Percentiles rank a stretch among this genome's conserved stretches.
These are phyloP conservation scores for Camelina neglecta DNA, from an alignment of 345 rosid species.

Conservation along the genomic window DNA sequence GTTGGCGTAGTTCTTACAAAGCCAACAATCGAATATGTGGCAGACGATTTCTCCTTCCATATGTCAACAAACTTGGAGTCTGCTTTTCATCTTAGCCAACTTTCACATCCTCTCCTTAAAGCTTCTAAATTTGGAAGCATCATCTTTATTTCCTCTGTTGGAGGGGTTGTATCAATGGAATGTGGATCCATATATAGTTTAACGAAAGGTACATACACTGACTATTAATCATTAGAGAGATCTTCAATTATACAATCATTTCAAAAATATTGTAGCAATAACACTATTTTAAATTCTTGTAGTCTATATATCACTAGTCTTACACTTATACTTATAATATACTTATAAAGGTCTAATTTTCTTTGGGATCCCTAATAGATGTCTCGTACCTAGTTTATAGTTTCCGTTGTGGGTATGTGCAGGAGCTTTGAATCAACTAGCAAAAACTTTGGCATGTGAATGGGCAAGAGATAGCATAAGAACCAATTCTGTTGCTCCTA, in stretches of 20 bases:
- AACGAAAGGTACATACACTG: constrained; percentile 19
- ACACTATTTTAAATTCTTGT: too few relatives aligned
- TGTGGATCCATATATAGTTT: constrained; percentile 33
- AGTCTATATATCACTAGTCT: too few relatives aligned
- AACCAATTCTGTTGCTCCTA: constrained; percentile 28
- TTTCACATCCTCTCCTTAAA: constrained; percentile 37
- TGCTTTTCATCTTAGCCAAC: constrained; percentile 31
- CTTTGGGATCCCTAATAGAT: neutral
- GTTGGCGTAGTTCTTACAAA: neutral
- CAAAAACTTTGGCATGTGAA: constrained; percentile 33
- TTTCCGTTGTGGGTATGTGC: neutral
- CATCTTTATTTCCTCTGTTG: constrained; percentile 18
- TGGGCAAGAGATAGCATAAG: constrained; percentile 33
- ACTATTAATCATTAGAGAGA: neutral
- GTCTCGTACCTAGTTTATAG: neutral
- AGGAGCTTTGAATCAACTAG: constrained; percentile 31
- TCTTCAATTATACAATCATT: neutral
- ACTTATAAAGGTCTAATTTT: neutral
- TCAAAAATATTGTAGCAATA: too few relatives aligned
- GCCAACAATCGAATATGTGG: constrained; percentile 20
- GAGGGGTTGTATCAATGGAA: constrained; percentile 19
- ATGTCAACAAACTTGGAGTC: constrained; percentile 31
- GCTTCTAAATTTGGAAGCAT: constrained; percentile 31
- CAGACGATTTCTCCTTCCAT: constrained; percentile 20
- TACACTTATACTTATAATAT: too few relatives aligned